phyloP scores from a whole-genome alignment of 202 grass and related monocot genomes.

The Zoysia matrella region DNA sequence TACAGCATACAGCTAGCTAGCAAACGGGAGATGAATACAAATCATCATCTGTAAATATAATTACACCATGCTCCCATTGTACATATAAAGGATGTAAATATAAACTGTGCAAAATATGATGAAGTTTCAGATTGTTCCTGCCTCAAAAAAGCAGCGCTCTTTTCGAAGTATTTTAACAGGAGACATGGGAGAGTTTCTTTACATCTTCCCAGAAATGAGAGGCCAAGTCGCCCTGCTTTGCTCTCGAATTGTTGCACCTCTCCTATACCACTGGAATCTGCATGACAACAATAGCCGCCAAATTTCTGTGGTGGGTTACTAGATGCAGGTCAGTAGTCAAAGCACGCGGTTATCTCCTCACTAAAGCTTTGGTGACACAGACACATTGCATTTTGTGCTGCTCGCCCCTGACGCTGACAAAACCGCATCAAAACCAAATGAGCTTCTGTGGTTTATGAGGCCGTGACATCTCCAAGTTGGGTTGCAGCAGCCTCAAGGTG shows the following conservation, averaged over 20 bases:
- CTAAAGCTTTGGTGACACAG: slow-evolving; percentile 45
- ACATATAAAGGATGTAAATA: no score
- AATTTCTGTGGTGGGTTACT: no score
- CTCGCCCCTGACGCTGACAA: slow-evolving; percentile 31
- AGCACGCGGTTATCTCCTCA: slow-evolving; percentile 21
- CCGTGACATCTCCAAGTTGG: background rate
- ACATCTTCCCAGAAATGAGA: slow-evolving; percentile 17
- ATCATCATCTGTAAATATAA: no score
- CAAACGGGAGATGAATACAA: no score
- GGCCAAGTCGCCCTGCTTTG: slow-evolving; percentile 17
- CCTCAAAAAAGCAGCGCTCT: slow-evolving; percentile 9
- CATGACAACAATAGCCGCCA: slow-evolving; percentile 39
- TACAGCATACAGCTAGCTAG: no score
- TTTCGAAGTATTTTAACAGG: background rate
- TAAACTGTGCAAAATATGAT: no score
- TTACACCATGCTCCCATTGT: no score
- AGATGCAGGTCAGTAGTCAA: slow-evolving; percentile 46
- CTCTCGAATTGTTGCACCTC: slow-evolving; percentile 34
- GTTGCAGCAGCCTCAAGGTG: slow-evolving; percentile 6
- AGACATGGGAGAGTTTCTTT: background rate
- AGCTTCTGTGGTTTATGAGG: background rate
- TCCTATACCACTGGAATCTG: slow-evolving; percentile 44
- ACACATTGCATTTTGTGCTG: slow-evolving; percentile 4
- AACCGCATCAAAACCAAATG: slow-evolving; percentile 33
- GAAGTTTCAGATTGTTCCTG: background rate